Conservation (phyloP, 2,329 filamentous ascomycete species). For the Microsporum audouinii region DNA sequence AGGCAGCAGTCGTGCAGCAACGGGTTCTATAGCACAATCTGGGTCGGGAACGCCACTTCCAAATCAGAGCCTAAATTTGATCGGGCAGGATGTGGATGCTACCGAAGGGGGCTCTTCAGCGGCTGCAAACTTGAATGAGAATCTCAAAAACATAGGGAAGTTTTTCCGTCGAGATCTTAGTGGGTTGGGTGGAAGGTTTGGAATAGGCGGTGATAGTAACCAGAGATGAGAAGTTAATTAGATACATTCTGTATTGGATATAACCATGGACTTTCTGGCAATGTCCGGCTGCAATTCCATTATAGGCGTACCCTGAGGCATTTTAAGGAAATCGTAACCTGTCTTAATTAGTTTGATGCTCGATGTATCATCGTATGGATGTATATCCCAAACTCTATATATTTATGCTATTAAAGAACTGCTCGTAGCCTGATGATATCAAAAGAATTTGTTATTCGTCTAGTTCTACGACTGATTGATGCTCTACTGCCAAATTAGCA, state of each 20-base stretch:
- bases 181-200: conserved; percentile 61
- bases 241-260: neutral
- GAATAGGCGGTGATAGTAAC: conserved; percentile 38
- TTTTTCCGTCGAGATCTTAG: conserved; percentile 87
- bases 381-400: neutral
- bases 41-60: conserved; percentile 19
- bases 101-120: conserved; percentile 2
- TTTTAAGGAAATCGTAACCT: neutral
- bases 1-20: conserved; percentile 19
- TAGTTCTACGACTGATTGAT: neutral
- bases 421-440: neutral
- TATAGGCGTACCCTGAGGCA: neutral
- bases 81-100: conserved; percentile 16
- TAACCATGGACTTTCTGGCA: neutral
- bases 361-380: neutral
- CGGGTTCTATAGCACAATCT: conserved; percentile 14
- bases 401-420: neutral
- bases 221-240: neutral
- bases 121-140: conserved; percentile 68
- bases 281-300: neutral
- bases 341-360: neutral
- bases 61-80: conserved; percentile 17
- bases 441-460: neutral
- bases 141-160: conserved; percentile 88
- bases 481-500: neutral